Percentiles rank a stretch among this genome's conserved stretches.
phyloP scores from a whole-genome alignment of 805 yeast genomes.

The Barnettozyma botsteinii region DNA sequence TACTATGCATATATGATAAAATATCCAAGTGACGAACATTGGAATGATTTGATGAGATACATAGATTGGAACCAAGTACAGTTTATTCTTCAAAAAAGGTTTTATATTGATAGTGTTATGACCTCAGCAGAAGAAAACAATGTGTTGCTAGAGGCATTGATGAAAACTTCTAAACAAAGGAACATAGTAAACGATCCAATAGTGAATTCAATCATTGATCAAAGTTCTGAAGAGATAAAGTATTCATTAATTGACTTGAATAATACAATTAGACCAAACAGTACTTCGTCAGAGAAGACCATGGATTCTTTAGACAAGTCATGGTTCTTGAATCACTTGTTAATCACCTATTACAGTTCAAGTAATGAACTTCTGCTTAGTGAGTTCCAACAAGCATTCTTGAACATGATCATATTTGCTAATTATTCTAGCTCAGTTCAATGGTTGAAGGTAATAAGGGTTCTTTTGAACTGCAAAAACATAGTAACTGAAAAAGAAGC shows the following conservation, averaged over 20 bases:
- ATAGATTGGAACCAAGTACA: slow-evolving; percentile 25
- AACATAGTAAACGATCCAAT: slow-evolving; percentile 27
- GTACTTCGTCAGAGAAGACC: slow-evolving; percentile 38
- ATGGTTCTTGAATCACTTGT: slow-evolving; percentile 44
- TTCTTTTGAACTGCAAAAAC: slow-evolving; percentile 34
- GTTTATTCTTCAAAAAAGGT: slow-evolving; percentile 23
- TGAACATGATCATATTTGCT: slow-evolving; percentile 47
- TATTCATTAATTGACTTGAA: slow-evolving; percentile 40
- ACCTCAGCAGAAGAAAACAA: slow-evolving; percentile 47
- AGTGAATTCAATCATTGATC: slow-evolving; percentile 29
- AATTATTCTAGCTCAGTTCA: slow-evolving; percentile 60
- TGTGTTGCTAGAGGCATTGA: slow-evolving; percentile 33
- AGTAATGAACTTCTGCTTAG: slow-evolving; percentile 34
- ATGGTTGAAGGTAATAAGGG: slow-evolving; percentile 49
- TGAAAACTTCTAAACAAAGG: slow-evolving; percentile 25
- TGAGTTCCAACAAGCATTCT: slow-evolving; percentile 49
- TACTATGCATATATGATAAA: slow-evolving; percentile 35
- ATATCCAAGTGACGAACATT: slow-evolving; percentile 31
- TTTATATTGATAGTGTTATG: slow-evolving; percentile 36
- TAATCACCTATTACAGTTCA: slow-evolving; percentile 25
- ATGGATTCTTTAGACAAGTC: slow-evolving; percentile 53
- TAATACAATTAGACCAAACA: slow-evolving; percentile 31
- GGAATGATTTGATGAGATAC: slow-evolving; percentile 23
- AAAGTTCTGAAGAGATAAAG: slow-evolving; percentile 31
- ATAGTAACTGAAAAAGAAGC: slow-evolving; percentile 21